Conservation (phyloP, 495 filamentous ascomycete species). For the Talaromyces thailandensis region DNA sequence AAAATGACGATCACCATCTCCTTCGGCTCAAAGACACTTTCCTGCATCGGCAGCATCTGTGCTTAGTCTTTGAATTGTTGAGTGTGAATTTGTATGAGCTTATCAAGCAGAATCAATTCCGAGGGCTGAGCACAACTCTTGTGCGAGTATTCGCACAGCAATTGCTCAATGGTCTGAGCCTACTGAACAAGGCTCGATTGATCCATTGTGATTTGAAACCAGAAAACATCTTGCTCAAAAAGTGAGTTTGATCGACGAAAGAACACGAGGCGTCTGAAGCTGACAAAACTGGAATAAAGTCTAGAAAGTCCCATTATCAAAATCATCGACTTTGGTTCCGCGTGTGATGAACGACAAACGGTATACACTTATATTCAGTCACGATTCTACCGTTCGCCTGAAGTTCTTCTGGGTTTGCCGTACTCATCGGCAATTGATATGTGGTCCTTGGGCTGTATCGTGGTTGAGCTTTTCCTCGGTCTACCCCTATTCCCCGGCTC, state of each 20-base stretch:
- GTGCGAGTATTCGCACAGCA: conserved; percentile 98
- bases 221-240: conserved; percentile 97
- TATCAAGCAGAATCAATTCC: conserved; percentile 99
- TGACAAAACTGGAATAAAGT: conserved; percentile 25
- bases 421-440: conserved; percentile 99
- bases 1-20: conserved; percentile 98
- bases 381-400: conserved; percentile 93
- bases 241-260: conserved; percentile 44
- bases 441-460: conserved; percentile 99
- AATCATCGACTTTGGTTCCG: conserved; percentile 99
- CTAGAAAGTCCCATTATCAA: conserved; percentile 99
- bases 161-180: conserved; percentile 80
- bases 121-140: conserved; percentile 92
- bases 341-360: conserved; percentile 96
- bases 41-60: conserved; percentile 96
- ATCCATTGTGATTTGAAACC: conserved; percentile 99
- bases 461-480: conserved; percentile 95
- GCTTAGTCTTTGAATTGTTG: conserved; percentile 92
- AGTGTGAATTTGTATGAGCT: conserved; percentile 98
- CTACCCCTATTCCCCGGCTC: conserved; percentile 94
- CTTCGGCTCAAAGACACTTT: conserved; percentile 96
- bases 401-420: conserved; percentile 87
- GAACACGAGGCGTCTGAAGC: neutral
- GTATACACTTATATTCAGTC: conserved; percentile 99
- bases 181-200: conserved; percentile 91